Conservation (phyloP, 108 stramenopile genomes). For the Epithemia pelagica region DNA sequence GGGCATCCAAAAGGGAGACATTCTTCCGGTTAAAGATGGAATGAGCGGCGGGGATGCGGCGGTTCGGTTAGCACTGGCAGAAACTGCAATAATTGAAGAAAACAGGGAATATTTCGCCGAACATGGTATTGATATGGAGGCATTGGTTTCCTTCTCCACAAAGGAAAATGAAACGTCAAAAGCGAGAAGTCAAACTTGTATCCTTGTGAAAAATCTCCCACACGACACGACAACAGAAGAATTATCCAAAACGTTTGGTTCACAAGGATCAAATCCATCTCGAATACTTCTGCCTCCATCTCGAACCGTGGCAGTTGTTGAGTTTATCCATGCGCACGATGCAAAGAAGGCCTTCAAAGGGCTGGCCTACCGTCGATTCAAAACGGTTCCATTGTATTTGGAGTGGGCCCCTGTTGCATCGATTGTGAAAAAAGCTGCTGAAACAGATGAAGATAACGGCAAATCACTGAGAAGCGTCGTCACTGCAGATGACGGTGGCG, state of each 20-base stretch:
- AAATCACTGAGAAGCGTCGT: neutral
- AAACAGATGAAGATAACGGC: neutral
- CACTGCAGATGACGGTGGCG: conserved; percentile 15
- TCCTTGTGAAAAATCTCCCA: conserved; percentile 97
- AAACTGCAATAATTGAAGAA: conserved; percentile 92
- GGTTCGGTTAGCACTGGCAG: conserved; percentile 90
- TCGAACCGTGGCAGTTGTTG: conserved; percentile 84
- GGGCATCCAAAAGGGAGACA: conserved; percentile 82
- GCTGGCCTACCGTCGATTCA: conserved; percentile 91
- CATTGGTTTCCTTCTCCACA: conserved; percentile 50
- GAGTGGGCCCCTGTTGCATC: conserved; percentile 93
- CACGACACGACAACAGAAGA: conserved; percentile 79
- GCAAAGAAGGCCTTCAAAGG: conserved; percentile 88
- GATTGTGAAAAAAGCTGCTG: neutral
- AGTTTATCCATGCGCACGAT: conserved; percentile 80
- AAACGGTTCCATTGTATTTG: conserved; percentile 93
- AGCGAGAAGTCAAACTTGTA: conserved; percentile 72
- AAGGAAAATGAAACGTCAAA: conserved; percentile 9
- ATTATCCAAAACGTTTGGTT: conserved; percentile 81
- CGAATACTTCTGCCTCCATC: conserved; percentile 86
- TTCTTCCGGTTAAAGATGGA: conserved; percentile 89
- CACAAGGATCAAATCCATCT: conserved; percentile 45
- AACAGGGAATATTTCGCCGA: conserved; percentile 83
- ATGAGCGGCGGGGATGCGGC: conserved; percentile 82
- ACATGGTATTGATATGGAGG: conserved; percentile 87